A percentile compares a stretch with the other conserved stretches of the same genome.
These are phyloP conservation scores for Leccinum fibrillosum DNA, from an alignment of 768 basidiomycete genomes.

Conservation along the genomic window DNA sequence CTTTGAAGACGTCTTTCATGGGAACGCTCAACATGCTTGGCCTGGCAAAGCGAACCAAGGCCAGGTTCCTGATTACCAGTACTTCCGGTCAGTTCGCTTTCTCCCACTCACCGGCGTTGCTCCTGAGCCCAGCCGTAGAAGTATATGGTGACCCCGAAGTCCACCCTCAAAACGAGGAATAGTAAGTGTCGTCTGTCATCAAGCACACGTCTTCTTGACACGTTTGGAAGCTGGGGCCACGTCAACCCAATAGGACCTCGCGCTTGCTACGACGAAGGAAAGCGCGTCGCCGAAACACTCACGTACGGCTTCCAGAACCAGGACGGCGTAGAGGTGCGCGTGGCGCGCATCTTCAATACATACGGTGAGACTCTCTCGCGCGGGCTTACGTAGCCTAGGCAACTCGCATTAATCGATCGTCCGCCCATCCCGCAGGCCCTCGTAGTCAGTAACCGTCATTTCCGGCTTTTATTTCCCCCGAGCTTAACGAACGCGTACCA, in stretches of 20 bases:
- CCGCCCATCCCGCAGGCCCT: conserved; percentile 38
- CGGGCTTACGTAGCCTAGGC: neutral
- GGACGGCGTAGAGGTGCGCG: conserved; percentile 92
- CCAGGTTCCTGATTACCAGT: conserved; percentile 92
- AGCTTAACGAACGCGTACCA: conserved; percentile 8
- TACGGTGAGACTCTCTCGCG: conserved; percentile 50
- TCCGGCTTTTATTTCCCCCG: conserved; percentile 3
- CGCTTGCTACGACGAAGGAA: conserved; percentile 99
- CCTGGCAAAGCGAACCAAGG: conserved; percentile 95
- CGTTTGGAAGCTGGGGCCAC: conserved; percentile 78
- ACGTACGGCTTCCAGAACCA: conserved; percentile 96
- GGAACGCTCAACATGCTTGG: conserved; percentile 99
- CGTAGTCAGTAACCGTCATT: conserved; percentile 56
- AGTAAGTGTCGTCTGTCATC: conserved; percentile 49
- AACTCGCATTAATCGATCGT: neutral
- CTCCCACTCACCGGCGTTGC: neutral
- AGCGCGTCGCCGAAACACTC: conserved; percentile 96
- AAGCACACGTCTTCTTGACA: conserved; percentile 14
- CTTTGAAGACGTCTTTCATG: conserved; percentile 97
- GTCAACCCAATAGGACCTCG: conserved; percentile 98
- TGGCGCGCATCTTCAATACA: conserved; percentile 98
- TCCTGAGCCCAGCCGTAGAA: conserved; percentile 46
- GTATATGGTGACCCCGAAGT: conserved; percentile 99
- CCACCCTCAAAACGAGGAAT: conserved; percentile 94
- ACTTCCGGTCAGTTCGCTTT: conserved; percentile 71